These are phyloP conservation scores for Kodamaea ohmeri DNA, from an alignment of 1,139 yeast species.

Conservation along the genomic window DNA sequence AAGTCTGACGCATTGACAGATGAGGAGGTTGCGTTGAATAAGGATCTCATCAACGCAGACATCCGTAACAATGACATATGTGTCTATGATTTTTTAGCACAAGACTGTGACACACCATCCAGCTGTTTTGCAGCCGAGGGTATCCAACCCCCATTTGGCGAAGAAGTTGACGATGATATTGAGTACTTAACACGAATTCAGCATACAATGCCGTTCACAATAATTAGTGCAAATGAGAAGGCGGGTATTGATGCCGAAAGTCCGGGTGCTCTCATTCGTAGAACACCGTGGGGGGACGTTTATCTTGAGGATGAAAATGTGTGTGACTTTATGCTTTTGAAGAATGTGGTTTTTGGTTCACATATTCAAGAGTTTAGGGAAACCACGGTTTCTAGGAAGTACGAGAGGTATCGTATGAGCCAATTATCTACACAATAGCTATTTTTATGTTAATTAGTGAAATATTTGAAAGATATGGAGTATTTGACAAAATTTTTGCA, in stretches of 20 bases:
- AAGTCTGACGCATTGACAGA: conserved; percentile 57
- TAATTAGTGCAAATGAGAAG: conserved; percentile 14
- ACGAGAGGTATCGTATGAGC: conserved; percentile 15
- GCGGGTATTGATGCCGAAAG: not conserved
- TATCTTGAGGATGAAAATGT: conserved; percentile 12
- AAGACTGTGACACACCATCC: conserved; percentile 5
- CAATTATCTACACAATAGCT: conserved; percentile 8
- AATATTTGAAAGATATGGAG: not conserved
- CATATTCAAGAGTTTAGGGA: conserved; percentile 20
- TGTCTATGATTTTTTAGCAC: conserved; percentile 44
- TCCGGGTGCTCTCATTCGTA: conserved; percentile 9
- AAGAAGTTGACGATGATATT: conserved; percentile 11
- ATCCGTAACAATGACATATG: conserved; percentile 44
- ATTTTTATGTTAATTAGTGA: not conserved
- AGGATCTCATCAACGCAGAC: conserved; percentile 42
- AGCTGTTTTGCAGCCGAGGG: conserved; percentile 3
- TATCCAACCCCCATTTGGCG: conserved; percentile 3
- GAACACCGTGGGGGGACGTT: conserved; percentile 16
- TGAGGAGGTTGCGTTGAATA: conserved; percentile 44
- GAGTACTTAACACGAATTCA: conserved; percentile 13
- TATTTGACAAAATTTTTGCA: too few relatives aligned
- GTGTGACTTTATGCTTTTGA: conserved; percentile 15
- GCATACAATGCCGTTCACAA: conserved; percentile 14
- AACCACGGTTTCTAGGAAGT: conserved; percentile 14
- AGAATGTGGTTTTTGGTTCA: conserved; percentile 16